These are phyloP conservation scores for Lyophyllum semitale DNA, from an alignment of 768 basidiomycete genomes.

Conservation along the genomic window DNA sequence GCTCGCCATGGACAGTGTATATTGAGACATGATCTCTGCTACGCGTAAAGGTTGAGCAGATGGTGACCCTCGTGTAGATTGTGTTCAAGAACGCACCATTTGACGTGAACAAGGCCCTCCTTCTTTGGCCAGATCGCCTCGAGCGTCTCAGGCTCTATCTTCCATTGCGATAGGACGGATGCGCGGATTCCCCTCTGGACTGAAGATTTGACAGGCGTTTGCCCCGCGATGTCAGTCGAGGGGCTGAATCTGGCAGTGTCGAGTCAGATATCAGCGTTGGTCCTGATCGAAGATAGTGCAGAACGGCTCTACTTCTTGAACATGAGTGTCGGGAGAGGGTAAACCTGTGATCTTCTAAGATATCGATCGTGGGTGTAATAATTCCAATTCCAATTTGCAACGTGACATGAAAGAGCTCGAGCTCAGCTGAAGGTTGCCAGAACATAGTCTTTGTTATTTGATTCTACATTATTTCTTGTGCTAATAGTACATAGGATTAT, in stretches of 20 bases:
- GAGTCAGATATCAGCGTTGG: constrained; percentile 6
- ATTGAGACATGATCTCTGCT: constrained; percentile 97
- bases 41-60: constrained; percentile 28
- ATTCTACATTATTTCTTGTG: constrained; percentile 45
- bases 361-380: not conserved
- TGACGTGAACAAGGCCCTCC: constrained; percentile 88
- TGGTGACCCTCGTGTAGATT: constrained; percentile 12
- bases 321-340: constrained; percentile 38
- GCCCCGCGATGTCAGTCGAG: constrained; percentile 82
- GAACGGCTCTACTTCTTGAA: constrained; percentile 68
- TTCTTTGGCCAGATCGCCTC: constrained; percentile 99
- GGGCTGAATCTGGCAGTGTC: constrained; percentile 58
- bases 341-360: not conserved
- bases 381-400: constrained; percentile 8
- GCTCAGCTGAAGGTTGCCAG: not conserved
- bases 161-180: constrained; percentile 80
- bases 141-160: constrained; percentile 74
- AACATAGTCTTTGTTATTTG: constrained; percentile 10
- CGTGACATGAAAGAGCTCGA: constrained; percentile 2
- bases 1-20: constrained; percentile 84
- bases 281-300: constrained; percentile 6
- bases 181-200: constrained; percentile 88
- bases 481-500: constrained; percentile 45
- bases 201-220: constrained; percentile 91
- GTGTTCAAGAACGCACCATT: constrained; percentile 68